phyloP scores from a whole-genome alignment of 176 grass and related monocot species.

The Hsuehochloa calcarea region DNA sequence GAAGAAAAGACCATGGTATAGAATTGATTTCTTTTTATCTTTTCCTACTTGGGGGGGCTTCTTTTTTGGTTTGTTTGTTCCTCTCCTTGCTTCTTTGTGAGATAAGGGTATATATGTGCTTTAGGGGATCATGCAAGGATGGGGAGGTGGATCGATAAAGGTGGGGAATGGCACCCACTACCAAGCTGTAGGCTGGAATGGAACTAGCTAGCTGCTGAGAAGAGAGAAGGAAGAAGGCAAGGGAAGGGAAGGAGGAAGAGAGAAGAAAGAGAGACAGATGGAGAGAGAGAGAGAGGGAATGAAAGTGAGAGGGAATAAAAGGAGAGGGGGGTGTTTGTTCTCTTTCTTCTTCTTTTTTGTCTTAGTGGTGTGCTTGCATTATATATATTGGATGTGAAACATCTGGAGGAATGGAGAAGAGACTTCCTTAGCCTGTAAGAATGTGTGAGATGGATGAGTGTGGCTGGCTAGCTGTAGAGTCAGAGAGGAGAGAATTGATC shows the following conservation, averaged over 20 bases:
- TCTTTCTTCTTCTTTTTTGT: slow-evolving; percentile 26
- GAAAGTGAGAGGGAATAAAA: slow-evolving; percentile 60
- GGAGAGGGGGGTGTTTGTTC: slow-evolving; percentile 16
- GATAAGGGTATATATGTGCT: slow-evolving; percentile 57
- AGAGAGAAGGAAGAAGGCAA: neutral
- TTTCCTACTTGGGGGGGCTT: slow-evolving; percentile 49
- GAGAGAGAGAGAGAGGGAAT: slow-evolving; percentile 3
- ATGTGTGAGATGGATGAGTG: slow-evolving; percentile 36
- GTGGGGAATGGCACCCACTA: slow-evolving; percentile 64
- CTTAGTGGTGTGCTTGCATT: slow-evolving; percentile 51
- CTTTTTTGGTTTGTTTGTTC: slow-evolving; percentile 49
- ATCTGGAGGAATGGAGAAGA: slow-evolving; percentile 19
- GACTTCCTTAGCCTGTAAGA: slow-evolving; percentile 47
- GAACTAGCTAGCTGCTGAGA: slow-evolving; percentile 15
- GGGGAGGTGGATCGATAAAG: slow-evolving; percentile 41
- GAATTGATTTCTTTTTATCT: slow-evolving; percentile 61
- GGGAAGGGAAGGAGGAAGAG: neutral
- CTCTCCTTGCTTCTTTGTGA: slow-evolving; percentile 46
- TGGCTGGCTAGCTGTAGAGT: slow-evolving; percentile 5
- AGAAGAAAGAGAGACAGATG: slow-evolving; percentile 22
- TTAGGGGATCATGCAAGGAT: slow-evolving; percentile 52
- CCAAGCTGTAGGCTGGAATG: slow-evolving; percentile 19
- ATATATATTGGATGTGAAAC: slow-evolving; percentile 68
- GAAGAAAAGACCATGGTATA: slow-evolving; percentile 93
- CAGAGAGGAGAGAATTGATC: neutral